Conservation (phyloP, 805 yeast genomes). For the Cyberlindnera nakhonratchasimensis region DNA sequence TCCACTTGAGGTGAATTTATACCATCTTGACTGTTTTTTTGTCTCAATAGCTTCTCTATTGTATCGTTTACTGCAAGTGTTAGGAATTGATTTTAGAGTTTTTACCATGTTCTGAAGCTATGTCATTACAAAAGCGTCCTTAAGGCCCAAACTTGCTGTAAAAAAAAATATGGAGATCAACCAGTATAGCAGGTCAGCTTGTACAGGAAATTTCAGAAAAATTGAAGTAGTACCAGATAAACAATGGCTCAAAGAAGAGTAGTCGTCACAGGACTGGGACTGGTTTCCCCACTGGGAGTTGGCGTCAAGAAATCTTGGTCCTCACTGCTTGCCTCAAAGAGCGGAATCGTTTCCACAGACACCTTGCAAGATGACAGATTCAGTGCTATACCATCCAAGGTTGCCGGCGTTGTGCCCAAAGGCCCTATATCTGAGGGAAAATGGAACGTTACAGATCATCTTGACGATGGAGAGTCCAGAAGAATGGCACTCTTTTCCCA, state of each 20-base stretch:
- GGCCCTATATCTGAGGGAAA: slow-evolving; percentile 41
- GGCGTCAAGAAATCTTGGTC: slow-evolving; percentile 56
- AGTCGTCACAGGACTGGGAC: slow-evolving; percentile 89
- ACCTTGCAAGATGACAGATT: slow-evolving; percentile 29
- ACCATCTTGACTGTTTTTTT: not conserved
- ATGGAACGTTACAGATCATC: slow-evolving; percentile 52
- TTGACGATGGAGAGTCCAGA: slow-evolving; percentile 41
- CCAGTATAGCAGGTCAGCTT: no score
- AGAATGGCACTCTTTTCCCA: slow-evolving; percentile 72
- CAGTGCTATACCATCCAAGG: slow-evolving; percentile 60
- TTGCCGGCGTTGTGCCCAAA: slow-evolving; percentile 70
- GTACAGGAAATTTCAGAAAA: no score
- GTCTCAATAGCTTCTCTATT: not conserved
- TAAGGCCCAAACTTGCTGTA: no score
- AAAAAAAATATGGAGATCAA: no score
- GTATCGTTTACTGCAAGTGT: not conserved
- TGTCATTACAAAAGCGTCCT: no score
- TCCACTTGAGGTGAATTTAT: no score
- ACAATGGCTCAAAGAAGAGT: slow-evolving; percentile 44
- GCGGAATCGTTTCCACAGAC: slow-evolving; percentile 59
- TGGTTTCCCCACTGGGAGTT: slow-evolving; percentile 82
- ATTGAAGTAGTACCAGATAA: no score
- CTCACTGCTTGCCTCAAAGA: slow-evolving; percentile 44
- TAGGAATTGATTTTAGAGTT: no score
- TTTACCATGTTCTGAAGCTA: no score